A percentile compares a stretch with the other conserved stretches of the same genome.
Evolutionary conservation across 148 eudicot species (phyloP).

Genomic region (Simmondsia chinensis): DNA sequence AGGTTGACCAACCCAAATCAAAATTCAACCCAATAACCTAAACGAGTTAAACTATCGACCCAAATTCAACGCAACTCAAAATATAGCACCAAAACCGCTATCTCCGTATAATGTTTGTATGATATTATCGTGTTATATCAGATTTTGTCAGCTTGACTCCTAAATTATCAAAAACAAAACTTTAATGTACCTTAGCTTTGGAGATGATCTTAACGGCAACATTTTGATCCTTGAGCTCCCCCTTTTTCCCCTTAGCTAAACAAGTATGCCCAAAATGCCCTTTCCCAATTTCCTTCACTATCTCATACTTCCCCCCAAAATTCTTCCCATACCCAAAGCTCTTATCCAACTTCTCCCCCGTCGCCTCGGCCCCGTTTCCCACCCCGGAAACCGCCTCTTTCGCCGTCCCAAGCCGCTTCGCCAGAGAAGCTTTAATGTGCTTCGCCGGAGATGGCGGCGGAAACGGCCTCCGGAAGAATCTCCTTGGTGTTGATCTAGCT

Average conservation of each 20-base stretch:
- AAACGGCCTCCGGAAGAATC: constrained; percentile 44
- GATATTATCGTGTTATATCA: too few relatives aligned
- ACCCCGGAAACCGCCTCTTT: constrained; percentile 45
- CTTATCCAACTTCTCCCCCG: constrained; percentile 33
- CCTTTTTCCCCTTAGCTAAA: constrained; percentile 34
- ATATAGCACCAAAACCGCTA: too few relatives aligned
- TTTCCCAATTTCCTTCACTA: constrained; percentile 60
- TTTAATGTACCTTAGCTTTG: constrained; percentile 55
- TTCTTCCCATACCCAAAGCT: constrained; percentile 51
- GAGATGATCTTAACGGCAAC: constrained; percentile 70
- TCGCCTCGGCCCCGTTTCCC: constrained; percentile 17
- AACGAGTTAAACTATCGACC: too few relatives aligned
- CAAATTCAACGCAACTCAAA: too few relatives aligned
- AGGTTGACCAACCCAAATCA: too few relatives aligned
- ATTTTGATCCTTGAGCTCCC: constrained; percentile 41
- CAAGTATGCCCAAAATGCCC: constrained; percentile 79
- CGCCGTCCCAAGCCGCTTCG: constrained; percentile 37
- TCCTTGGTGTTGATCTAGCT: constrained; percentile 64
- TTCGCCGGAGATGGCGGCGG: constrained; percentile 80
- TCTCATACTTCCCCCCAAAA: constrained; percentile 48
- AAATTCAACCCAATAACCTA: too few relatives aligned
- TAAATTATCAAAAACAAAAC: background rate
- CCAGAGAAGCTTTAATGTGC: constrained; percentile 59
- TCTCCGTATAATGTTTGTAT: too few relatives aligned
- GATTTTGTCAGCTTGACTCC: too few relatives aligned